A percentile compares a stretch with the other conserved stretches of the same genome.
Evolutionary conservation across 352 stramenopile genomes (phyloP).

Genomic region (Nannochloropsis limnetica): DNA sequence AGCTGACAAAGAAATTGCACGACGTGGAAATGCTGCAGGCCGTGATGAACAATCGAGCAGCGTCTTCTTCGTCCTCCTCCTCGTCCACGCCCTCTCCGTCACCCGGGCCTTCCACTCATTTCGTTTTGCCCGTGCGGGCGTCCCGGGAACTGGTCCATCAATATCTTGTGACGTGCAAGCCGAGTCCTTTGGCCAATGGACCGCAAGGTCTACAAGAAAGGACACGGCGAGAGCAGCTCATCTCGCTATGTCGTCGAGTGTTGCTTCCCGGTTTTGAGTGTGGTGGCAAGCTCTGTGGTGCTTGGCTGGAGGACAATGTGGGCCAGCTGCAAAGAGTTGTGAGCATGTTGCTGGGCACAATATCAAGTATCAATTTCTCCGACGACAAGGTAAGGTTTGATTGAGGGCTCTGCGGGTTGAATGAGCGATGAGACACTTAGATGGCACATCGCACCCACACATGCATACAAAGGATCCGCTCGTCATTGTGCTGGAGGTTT

Average conservation of each 20-base stretch:
- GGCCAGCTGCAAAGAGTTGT: neutral
- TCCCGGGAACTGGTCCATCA: neutral
- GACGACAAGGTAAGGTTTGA: neutral
- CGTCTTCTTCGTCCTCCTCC: neutral
- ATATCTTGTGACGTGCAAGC: too few relatives aligned
- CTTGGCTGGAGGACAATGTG: neutral
- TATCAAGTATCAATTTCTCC: neutral
- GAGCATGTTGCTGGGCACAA: neutral
- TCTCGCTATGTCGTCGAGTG: neutral
- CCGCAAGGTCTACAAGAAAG: neutral
- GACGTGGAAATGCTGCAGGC: neutral
- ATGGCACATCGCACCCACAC: too few relatives aligned
- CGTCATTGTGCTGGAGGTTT: neutral
- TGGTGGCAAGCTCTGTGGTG: neutral
- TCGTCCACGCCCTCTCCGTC: neutral
- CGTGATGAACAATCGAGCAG: neutral
- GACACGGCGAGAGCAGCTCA: neutral
- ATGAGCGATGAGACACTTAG: too few relatives aligned
- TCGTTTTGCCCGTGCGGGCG: neutral
- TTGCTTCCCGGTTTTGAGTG: neutral
- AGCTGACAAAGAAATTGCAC: conserved; percentile 16
- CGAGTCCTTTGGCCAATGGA: too few relatives aligned
- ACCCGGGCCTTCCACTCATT: neutral
- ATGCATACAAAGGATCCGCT: neutral
- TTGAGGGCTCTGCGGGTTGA: too few relatives aligned